Evolutionary conservation across 2,329 filamentous ascomycete genomes (phyloP).

Genomic region (Pseudogymnoascus sp.): DNA sequence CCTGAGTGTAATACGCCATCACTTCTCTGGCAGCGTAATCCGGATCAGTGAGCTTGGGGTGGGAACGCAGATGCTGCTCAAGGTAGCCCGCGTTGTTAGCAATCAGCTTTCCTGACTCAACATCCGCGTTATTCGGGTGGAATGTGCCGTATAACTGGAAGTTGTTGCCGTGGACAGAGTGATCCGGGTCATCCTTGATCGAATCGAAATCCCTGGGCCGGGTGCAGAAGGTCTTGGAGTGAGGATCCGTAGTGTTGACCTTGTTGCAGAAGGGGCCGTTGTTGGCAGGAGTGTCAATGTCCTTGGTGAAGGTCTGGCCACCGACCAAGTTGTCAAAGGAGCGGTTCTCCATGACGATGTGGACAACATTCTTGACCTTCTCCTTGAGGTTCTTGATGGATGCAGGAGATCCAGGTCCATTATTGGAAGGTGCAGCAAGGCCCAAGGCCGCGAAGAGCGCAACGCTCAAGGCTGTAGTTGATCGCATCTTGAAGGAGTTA

Average conservation of each 20-base stretch:
- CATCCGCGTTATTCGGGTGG: slow-evolving; percentile 30
- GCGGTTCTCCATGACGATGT: slow-evolving; percentile 40
- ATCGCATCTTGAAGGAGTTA: not conserved
- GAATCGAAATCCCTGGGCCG: slow-evolving; percentile 12
- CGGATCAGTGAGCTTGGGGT: slow-evolving; percentile 30
- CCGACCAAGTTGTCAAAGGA: slow-evolving; percentile 37
- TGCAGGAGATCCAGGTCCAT: slow-evolving; percentile 26
- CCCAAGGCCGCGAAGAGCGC: not conserved
- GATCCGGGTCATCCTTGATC: slow-evolving; percentile 35
- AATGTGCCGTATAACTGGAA: slow-evolving; percentile 33
- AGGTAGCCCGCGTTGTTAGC: slow-evolving; percentile 37
- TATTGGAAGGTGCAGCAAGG: not conserved
- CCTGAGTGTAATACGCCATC: slow-evolving; percentile 39
- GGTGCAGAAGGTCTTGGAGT: not conserved
- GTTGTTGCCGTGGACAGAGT: slow-evolving; percentile 34
- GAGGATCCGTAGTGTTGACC: slow-evolving; percentile 20
- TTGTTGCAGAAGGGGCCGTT: slow-evolving; percentile 38
- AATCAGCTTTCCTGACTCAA: slow-evolving; percentile 18
- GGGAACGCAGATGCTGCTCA: slow-evolving; percentile 36
- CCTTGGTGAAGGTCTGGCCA: slow-evolving; percentile 33
- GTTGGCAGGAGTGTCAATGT: slow-evolving; percentile 34
- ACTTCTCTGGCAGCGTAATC: slow-evolving; percentile 35
- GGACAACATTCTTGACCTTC: slow-evolving; percentile 44
- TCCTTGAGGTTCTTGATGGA: slow-evolving; percentile 31
- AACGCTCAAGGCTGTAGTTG: not conserved